Conservation (phyloP, 2,329 filamentous ascomycete genomes). For the Massarina eburnea region DNA sequence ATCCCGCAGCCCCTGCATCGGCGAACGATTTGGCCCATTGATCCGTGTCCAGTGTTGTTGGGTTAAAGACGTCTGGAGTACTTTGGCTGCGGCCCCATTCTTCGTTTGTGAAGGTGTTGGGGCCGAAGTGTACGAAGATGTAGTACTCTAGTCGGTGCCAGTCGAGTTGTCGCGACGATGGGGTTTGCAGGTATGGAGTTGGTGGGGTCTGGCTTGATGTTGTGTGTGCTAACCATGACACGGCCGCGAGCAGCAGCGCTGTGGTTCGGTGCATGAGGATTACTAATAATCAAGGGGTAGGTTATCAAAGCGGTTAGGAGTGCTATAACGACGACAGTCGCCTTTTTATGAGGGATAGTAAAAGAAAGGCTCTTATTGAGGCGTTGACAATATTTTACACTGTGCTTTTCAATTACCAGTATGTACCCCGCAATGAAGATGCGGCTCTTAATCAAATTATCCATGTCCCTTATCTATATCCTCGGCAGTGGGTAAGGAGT, state of each 20-base stretch:
- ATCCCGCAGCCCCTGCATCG: constrained; percentile 35
- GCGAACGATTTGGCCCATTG: constrained; percentile 17
- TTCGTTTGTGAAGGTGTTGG: constrained; percentile 19
- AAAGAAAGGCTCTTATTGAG: no score
- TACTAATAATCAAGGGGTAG: no score
- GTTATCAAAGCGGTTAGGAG: no score
- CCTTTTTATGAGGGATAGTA: no score
- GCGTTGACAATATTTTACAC: no score
- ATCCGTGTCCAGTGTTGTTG: constrained; percentile 14
- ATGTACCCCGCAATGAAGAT: no score
- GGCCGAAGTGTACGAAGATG: constrained; percentile 19
- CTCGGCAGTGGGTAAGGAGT: no score
- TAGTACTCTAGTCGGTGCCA: constrained; percentile 17
- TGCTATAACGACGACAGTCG: no score
- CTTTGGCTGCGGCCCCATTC: constrained; percentile 18
- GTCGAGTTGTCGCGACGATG: constrained; percentile 11
- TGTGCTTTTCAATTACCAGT: no score
- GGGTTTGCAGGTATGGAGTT: constrained; percentile 12
- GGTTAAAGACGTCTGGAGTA: constrained; percentile 14
- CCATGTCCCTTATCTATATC: no score
- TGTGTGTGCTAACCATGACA: background rate
- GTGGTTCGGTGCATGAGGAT: background rate
- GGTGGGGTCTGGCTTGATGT: constrained; percentile 3
- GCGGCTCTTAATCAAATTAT: no score
- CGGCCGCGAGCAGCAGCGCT: background rate